Percentiles rank a stretch among this genome's conserved stretches.
phyloP scores from a whole-genome alignment of 306 rosid species.

The Pachyrhizus erosus region DNA sequence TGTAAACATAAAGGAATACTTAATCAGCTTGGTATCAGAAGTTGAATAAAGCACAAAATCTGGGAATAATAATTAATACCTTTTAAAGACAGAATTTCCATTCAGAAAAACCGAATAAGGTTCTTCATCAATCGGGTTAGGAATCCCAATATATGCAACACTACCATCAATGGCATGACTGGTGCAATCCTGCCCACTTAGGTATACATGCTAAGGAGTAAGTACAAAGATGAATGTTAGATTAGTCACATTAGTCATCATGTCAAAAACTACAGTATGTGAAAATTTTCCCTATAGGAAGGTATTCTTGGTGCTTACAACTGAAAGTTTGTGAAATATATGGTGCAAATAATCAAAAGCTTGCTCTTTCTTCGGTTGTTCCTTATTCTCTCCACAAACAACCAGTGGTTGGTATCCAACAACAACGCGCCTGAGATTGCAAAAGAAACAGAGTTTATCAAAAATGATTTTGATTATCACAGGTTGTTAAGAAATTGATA shows the following conservation, averaged over 20 bases:
- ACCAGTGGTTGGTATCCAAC: constrained; percentile 60
- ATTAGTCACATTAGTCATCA: not conserved
- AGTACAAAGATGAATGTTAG: not conserved
- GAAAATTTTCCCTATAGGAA: not conserved
- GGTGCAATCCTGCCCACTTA: constrained; percentile 61
- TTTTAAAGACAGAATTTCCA: constrained; percentile 41
- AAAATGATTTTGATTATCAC: constrained; percentile 16
- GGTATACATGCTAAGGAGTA: constrained; percentile 57
- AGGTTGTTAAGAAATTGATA: not conserved
- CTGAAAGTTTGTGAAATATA: constrained; percentile 51
- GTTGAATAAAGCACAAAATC: not conserved
- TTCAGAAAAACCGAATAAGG: constrained; percentile 42
- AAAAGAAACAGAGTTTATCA: not conserved
- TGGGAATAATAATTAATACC: constrained; percentile 36
- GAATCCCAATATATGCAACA: constrained; percentile 56
- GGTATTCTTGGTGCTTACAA: constrained; percentile 48
- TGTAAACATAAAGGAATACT: constrained; percentile 7
- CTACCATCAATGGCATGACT: constrained; percentile 31
- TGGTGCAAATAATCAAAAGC: constrained; percentile 41
- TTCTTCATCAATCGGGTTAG: constrained; percentile 30
- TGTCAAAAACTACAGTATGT: not conserved
- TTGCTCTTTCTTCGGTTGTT: constrained; percentile 39
- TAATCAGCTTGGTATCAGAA: not conserved
- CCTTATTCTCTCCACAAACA: constrained; percentile 47
- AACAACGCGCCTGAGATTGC: constrained; percentile 53